Conservation (phyloP, 2,329 filamentous ascomycete genomes). For the Diaporthe ampelina region DNA sequence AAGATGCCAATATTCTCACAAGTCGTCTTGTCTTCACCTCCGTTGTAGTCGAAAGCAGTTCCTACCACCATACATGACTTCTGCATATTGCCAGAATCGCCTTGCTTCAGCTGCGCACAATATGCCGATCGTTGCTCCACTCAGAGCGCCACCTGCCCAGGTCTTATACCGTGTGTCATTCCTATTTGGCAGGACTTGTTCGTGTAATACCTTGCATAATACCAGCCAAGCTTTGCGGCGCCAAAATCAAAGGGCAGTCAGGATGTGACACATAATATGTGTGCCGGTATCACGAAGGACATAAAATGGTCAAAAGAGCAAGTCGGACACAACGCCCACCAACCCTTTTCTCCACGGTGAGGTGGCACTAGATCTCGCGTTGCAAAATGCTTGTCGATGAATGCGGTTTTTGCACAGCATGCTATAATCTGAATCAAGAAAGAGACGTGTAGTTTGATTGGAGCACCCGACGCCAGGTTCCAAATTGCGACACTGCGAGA, state of each 20-base stretch:
- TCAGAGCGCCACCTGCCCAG: background rate
- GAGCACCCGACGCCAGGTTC: too few species aligned
- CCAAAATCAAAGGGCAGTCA: background rate
- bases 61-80: background rate
- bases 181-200: background rate
- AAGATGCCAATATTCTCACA: background rate
- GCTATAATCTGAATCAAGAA: background rate
- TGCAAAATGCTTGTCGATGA: background rate
- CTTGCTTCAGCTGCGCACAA: background rate
- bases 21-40: background rate
- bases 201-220: background rate
- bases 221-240: background rate
- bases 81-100: background rate
- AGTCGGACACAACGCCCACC: background rate
- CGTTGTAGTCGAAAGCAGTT: background rate
- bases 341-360: background rate
- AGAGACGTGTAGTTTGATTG: too few species aligned
- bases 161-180: constrained; percentile 1
- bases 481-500: too few species aligned
- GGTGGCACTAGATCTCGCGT: background rate
- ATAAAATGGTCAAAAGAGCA: background rate
- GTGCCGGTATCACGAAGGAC: background rate
- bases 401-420: background rate
- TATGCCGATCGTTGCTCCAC: background rate
- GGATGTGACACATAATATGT: background rate